Percentiles rank a stretch among this genome's conserved stretches.
Conservation (phyloP, 1,139 yeast species). For the Meyerozyma carpophila region DNA sequence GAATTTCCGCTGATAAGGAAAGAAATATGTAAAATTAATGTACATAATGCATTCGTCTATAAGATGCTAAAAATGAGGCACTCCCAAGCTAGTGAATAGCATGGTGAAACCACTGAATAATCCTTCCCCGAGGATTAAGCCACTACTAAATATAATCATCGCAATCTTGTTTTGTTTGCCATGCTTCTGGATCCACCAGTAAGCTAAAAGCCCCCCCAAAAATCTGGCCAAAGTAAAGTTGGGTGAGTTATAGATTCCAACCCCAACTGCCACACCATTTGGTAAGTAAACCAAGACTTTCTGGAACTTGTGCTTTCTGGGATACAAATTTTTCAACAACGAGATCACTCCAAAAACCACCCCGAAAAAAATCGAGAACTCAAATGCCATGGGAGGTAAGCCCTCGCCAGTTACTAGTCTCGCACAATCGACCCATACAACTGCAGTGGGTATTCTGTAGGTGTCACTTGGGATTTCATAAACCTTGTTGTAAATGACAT, state of each 20-base stretch:
- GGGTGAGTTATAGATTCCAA: conserved; percentile 92
- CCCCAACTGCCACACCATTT: conserved; percentile 94
- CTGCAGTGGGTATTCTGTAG: conserved; percentile 89
- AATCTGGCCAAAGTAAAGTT: conserved; percentile 91
- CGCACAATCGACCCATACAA: conserved; percentile 95
- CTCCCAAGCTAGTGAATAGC: conserved; percentile 63
- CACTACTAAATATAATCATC: conserved; percentile 85
- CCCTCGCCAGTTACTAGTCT: conserved; percentile 89
- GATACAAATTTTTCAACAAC: conserved; percentile 50
- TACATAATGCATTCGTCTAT: not conserved
- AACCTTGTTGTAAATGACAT: conserved; percentile 71
- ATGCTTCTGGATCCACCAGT: conserved; percentile 45
- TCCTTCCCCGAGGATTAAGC: conserved; percentile 92
- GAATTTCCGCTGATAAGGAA: conserved; percentile 61
- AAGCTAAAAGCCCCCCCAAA: conserved; percentile 77
- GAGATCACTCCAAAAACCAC: conserved; percentile 66
- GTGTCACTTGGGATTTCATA: conserved; percentile 78
- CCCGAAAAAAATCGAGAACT: conserved; percentile 64
- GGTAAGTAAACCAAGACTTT: conserved; percentile 61
- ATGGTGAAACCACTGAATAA: conserved; percentile 76
- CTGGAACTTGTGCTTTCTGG: conserved; percentile 32
- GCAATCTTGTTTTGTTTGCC: conserved; percentile 44
- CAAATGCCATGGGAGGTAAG: conserved; percentile 71
- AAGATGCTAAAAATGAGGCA: conserved; percentile 32
- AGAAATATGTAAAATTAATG: conserved; percentile 21